These are phyloP conservation scores for Vaccinium darrowii DNA, from an alignment of 148 eudicot species.

Conservation along the genomic window DNA sequence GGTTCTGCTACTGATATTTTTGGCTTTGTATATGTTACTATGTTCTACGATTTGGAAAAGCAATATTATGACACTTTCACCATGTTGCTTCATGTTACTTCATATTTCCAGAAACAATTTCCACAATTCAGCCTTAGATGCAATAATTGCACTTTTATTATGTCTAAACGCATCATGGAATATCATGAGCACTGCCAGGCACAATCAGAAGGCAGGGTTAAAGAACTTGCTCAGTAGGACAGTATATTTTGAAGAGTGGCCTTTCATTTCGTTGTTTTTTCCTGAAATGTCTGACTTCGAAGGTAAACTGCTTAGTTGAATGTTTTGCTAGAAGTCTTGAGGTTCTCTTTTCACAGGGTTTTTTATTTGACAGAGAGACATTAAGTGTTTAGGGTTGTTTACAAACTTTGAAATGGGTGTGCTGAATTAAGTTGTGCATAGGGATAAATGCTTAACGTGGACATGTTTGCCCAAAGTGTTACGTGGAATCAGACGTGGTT, in stretches of 20 bases:
- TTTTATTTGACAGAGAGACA: no score
- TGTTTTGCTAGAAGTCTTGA: not conserved
- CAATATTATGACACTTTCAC: not conserved
- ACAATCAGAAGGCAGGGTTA: not conserved
- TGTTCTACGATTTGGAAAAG: not conserved
- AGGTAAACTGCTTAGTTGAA: constrained; percentile 1
- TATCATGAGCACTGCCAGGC: not conserved
- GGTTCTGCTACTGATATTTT: not conserved
- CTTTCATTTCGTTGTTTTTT: not conserved
- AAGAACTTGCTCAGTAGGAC: not conserved
- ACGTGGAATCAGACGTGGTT: not conserved
- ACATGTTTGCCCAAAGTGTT: not conserved
- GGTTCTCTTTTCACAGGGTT: not conserved
- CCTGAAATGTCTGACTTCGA: not conserved
- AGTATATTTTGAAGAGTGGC: not conserved
- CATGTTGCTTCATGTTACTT: not conserved
- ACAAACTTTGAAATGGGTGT: not conserved
- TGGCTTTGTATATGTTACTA: not conserved
- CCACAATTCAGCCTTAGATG: not conserved
- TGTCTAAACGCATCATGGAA: not conserved
- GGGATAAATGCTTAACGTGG: constrained; percentile 7
- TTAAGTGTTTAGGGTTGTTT: not conserved
- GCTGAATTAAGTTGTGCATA: not conserved
- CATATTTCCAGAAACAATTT: not conserved
- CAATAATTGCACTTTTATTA: not conserved